phyloP scores from a whole-genome alignment of 805 yeast genomes.

The Metschnikowia lunata region DNA sequence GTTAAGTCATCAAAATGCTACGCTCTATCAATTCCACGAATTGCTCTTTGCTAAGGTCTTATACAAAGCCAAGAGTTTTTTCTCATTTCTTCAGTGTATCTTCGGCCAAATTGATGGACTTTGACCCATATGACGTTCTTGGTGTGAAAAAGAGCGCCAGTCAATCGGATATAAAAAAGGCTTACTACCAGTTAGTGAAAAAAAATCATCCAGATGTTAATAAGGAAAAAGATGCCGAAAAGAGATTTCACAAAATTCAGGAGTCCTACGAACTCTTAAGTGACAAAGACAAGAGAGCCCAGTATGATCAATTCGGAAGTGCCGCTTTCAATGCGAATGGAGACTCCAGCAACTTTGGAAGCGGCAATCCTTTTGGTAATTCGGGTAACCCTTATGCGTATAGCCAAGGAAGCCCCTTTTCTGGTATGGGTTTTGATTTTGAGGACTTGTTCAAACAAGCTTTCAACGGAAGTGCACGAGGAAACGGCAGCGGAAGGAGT shows the following conservation, averaged over 20 bases:
- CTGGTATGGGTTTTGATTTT: constrained; percentile 48
- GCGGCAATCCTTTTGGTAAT: constrained; percentile 34
- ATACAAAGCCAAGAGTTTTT: neutral
- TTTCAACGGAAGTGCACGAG: constrained; percentile 37
- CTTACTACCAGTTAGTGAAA: constrained; percentile 90
- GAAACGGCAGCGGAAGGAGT: constrained; percentile 30
- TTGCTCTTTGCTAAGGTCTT: no score
- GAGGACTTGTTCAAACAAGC: constrained; percentile 47
- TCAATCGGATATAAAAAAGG: constrained; percentile 85
- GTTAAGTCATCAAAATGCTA: no score
- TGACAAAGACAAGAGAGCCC: constrained; percentile 78
- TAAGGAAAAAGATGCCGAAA: constrained; percentile 84
- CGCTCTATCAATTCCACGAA: no score
- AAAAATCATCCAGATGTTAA: constrained; percentile 95
- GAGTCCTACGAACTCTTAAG: constrained; percentile 90
- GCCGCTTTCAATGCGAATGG: constrained; percentile 71
- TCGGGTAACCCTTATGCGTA: constrained; percentile 41
- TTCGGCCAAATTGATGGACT: constrained; percentile 21
- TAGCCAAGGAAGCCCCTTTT: constrained; percentile 47
- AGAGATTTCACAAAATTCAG: constrained; percentile 86
- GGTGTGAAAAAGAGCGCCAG: constrained; percentile 75
- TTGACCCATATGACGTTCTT: constrained; percentile 79
- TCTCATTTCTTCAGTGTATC: constrained; percentile 3
- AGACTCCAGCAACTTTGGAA: constrained; percentile 44
- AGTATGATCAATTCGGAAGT: constrained; percentile 89